Percentiles rank a stretch among this genome's conserved stretches.
Evolutionary conservation across 2,329 filamentous ascomycete genomes (phyloP).

Genomic region (Monosporascus sp.): DNA sequence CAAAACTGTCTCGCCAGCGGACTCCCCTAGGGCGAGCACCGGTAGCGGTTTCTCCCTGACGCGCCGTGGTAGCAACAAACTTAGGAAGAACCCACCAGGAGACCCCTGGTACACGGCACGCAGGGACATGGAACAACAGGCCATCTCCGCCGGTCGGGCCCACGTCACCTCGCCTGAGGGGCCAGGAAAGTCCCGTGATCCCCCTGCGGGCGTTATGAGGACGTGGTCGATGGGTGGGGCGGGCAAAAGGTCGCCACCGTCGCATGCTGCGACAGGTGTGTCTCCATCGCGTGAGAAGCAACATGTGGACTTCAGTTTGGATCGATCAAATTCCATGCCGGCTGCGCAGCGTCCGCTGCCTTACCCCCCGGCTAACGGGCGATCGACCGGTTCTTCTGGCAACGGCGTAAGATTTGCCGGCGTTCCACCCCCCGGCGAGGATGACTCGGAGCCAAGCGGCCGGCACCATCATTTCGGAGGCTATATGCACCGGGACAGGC

Average conservation of each 20-base stretch:
- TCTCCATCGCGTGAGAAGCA: too few relatives aligned
- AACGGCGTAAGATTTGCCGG: constrained; percentile 23
- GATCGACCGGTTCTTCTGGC: constrained; percentile 1
- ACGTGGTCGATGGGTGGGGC: constrained; percentile 3
- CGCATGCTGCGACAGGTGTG: neutral
- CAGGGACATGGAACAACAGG: constrained; percentile 37
- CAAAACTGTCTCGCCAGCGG: constrained; percentile 23
- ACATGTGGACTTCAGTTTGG: constrained; percentile 15
- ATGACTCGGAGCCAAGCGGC: constrained; percentile 17
- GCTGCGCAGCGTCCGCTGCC: constrained; percentile 10
- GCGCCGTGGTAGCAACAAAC: constrained; percentile 52
- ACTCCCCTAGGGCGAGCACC: constrained; percentile 14
- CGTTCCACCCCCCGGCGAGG: constrained; percentile 23
- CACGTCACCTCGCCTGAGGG: constrained; percentile 8
- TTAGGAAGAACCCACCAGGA: constrained; percentile 52
- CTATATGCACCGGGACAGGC: constrained; percentile 22
- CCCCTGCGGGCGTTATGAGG: neutral
- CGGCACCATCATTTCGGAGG: constrained; percentile 20
- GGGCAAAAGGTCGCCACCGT: neutral
- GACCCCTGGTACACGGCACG: constrained; percentile 42
- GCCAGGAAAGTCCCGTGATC: neutral
- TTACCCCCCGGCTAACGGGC: constrained; percentile 2
- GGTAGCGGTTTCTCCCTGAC: constrained; percentile 33
- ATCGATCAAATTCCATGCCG: constrained; percentile 17
- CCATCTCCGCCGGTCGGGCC: constrained; percentile 22